phyloP scores from a whole-genome alignment of 305 asterid species.

The Rubia tinctorum region DNA sequence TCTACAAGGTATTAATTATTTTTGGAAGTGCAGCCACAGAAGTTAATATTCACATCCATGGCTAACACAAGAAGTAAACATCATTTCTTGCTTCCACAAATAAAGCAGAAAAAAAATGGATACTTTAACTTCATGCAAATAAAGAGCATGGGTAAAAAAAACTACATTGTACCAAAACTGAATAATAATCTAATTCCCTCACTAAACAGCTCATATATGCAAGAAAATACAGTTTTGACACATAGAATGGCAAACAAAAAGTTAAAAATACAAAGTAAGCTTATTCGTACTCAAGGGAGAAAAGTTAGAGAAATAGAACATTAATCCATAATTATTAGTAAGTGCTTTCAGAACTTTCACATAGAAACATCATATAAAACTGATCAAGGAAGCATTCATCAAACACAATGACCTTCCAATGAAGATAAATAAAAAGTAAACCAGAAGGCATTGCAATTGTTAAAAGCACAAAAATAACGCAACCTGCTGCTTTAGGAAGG shows the following conservation, averaged over 20 bases:
- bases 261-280: background rate
- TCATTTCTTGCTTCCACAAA: background rate
- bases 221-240: background rate
- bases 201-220: background rate
- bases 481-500: constrained; percentile 81
- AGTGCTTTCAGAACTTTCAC: background rate
- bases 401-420: background rate
- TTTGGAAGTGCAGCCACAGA: background rate
- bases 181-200: background rate
- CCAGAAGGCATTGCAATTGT: constrained; percentile 4
- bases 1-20: background rate
- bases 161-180: background rate
- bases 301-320: background rate
- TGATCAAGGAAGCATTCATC: background rate
- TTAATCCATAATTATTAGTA: background rate
- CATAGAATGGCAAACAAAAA: background rate
- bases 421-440: background rate
- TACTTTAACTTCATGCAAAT: background rate
- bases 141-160: background rate
- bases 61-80: background rate
- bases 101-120: background rate
- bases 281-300: background rate
- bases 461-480: constrained; percentile 19
- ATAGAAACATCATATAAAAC: background rate
- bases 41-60: background rate